Conservation (phyloP, 768 basidiomycete genomes). For the Glaciozyma antarctica region DNA sequence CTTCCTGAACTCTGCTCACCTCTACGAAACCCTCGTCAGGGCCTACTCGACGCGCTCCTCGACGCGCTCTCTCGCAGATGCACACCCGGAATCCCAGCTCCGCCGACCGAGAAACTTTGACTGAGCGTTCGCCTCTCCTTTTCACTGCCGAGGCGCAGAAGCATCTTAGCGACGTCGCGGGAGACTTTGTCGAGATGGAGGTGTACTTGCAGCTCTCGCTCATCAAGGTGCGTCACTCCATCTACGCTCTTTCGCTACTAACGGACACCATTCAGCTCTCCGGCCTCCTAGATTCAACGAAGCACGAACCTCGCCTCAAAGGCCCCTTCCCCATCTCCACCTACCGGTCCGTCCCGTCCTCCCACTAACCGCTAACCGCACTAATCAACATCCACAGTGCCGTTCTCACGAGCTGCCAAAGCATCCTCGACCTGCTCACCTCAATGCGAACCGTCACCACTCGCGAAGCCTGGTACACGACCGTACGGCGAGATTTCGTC, state of each 20-base stretch:
- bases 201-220: slow-evolving; percentile 85
- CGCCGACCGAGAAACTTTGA: background rate
- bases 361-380: too few relatives aligned
- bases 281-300: slow-evolving; percentile 72
- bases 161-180: slow-evolving; percentile 4
- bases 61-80: slow-evolving; percentile 8
- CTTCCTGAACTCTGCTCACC: slow-evolving; percentile 84
- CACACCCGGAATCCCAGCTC: background rate
- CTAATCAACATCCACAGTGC: background rate
- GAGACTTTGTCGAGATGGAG: slow-evolving; percentile 48
- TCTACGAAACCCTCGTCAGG: slow-evolving; percentile 83
- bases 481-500: slow-evolving; percentile 74
- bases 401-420: slow-evolving; percentile 45
- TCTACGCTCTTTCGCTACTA: background rate
- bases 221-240: slow-evolving; percentile 44
- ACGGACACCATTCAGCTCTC: slow-evolving; percentile 56
- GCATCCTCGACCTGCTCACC: slow-evolving; percentile 78
- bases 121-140: slow-evolving; percentile 16
- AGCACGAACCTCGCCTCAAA: slow-evolving; percentile 87
- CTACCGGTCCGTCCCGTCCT: slow-evolving; percentile 48
- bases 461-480: slow-evolving; percentile 67
- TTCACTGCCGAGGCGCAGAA: slow-evolving; percentile 5
- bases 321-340: slow-evolving; percentile 83
- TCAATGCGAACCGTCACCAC: slow-evolving; percentile 97
- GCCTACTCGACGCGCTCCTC: slow-evolving; percentile 66